These are phyloP conservation scores for Hyphopichia buzzinii DNA, from an alignment of 1,139 yeast species.

Conservation along the genomic window DNA sequence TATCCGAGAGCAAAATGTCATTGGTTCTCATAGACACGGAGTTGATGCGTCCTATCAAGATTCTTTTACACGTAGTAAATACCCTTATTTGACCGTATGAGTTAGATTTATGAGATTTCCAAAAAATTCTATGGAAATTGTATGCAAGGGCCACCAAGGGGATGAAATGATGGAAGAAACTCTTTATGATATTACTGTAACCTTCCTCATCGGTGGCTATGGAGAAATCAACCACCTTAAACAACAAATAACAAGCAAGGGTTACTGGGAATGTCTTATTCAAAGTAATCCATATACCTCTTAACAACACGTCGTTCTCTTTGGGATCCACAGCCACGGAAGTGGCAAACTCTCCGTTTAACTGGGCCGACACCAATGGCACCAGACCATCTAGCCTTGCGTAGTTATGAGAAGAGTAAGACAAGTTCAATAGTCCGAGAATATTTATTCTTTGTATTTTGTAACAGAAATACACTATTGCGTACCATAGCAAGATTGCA, in stretches of 20 bases:
- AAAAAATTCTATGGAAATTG: conserved; percentile 17
- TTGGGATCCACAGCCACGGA: conserved; percentile 26
- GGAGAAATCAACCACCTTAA: conserved; percentile 16
- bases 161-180: conserved; percentile 11
- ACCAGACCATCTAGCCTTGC: conserved; percentile 23
- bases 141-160: conserved; percentile 19
- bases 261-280: conserved; percentile 19
- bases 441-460: conserved; percentile 29
- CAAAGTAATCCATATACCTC: conserved; percentile 34
- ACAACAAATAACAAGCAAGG: conserved; percentile 20
- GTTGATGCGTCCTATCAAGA: conserved; percentile 56
- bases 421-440: conserved; percentile 34
- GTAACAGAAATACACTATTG: conserved; percentile 26
- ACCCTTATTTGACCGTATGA: conserved; percentile 43
- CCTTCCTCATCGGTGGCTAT: conserved; percentile 11
- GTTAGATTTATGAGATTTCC: conserved; percentile 9
- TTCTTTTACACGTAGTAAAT: conserved; percentile 50
- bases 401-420: conserved; percentile 41
- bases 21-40: conserved; percentile 59
- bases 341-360: conserved; percentile 35
- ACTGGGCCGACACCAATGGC: background rate
- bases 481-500: conserved; percentile 36
- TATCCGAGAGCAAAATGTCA: conserved; percentile 78
- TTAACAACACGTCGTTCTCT: conserved; percentile 31
- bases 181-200: conserved; percentile 5